Conservation (phyloP, 345 rosid species). For the Clarkia xantiana region DNA sequence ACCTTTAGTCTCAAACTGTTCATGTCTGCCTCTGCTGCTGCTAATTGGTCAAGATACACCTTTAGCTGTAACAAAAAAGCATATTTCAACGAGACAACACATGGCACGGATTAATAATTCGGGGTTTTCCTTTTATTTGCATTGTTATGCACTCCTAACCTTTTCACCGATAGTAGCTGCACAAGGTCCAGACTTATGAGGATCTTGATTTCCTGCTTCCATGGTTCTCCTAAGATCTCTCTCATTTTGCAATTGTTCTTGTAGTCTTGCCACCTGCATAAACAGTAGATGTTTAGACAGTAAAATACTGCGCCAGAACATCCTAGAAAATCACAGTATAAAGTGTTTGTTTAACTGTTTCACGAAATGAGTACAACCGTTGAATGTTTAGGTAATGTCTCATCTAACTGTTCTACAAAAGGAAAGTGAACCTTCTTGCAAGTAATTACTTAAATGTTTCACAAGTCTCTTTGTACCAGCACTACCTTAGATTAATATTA, state of each 20-base stretch:
- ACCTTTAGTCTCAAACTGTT: constrained; percentile 43
- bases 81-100: constrained; percentile 4
- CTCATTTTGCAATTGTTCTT: constrained; percentile 66
- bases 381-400: no score
- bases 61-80: constrained; percentile 30
- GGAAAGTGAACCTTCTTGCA: no score
- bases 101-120: neutral
- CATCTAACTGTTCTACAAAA: no score
- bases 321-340: neutral
- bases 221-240: constrained; percentile 45
- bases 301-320: neutral
- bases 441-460: no score
- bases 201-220: constrained; percentile 43
- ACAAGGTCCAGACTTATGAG: constrained; percentile 23
- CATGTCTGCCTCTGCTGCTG: constrained; percentile 46
- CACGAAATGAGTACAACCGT: neutral
- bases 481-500: no score
- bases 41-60: constrained; percentile 53
- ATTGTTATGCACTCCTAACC: constrained; percentile 19
- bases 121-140: no score
- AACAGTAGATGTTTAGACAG: neutral
- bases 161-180: constrained; percentile 38
- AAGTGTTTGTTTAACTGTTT: neutral
- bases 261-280: constrained; percentile 65
- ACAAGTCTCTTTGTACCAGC: no score